These are phyloP conservation scores for Colletotrichum incanum DNA, from an alignment of 2,329 filamentous ascomycete genomes.

Conservation along the genomic window DNA sequence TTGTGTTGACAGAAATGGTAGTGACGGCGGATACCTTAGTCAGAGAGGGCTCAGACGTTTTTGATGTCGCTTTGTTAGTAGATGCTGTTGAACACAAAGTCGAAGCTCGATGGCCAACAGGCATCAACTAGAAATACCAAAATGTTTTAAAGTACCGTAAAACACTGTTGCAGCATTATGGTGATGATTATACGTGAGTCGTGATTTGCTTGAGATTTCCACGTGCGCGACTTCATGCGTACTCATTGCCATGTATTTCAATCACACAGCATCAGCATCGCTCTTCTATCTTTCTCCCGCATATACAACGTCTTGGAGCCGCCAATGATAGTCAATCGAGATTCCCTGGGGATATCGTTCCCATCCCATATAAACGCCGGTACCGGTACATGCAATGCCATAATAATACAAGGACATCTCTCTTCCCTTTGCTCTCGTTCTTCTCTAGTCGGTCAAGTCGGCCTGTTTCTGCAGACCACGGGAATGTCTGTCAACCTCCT, in stretches of 20 bases:
- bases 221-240: not conserved
- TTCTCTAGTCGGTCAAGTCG: conserved; percentile 73
- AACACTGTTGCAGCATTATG: not conserved
- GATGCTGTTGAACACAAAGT: conserved; percentile 13
- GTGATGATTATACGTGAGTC: not conserved
- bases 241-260: not conserved
- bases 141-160: conserved; percentile 28
- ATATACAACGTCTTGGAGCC: conserved; percentile 18
- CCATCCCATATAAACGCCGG: conserved; percentile 41
- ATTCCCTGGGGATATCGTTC: conserved; percentile 30
- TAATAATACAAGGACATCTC: conserved; percentile 36
- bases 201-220: not conserved
- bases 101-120: conserved; percentile 6
- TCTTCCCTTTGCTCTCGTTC: not conserved
- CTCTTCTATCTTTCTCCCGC: not conserved
- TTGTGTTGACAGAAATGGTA: conserved; percentile 11
- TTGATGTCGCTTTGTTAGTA: conserved; percentile 24
- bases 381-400: conserved; percentile 33
- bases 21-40: conserved; percentile 8
- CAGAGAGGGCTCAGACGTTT: not conserved
- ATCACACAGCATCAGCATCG: not conserved
- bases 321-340: conserved; percentile 25
- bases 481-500: conserved; percentile 93
- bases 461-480: conserved; percentile 85
- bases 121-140: conserved; percentile 36